These are phyloP conservation scores for Colletotrichum truncatum DNA, from an alignment of 2,329 filamentous ascomycete genomes.

Conservation along the genomic window DNA sequence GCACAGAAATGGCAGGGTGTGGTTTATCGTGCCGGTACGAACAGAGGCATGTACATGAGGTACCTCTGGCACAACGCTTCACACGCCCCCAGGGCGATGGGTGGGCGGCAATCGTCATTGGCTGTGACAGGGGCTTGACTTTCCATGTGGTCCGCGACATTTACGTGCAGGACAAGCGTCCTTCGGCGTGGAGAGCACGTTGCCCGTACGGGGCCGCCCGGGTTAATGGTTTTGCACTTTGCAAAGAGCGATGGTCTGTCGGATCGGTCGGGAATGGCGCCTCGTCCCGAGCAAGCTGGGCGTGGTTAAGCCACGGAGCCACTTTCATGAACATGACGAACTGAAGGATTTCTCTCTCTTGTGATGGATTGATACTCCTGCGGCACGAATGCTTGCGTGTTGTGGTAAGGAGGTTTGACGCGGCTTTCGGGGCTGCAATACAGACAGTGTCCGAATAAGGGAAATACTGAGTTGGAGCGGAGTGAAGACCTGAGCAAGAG, in stretches of 20 bases:
- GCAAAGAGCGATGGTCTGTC: not conserved
- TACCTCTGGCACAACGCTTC: slow-evolving; percentile 9
- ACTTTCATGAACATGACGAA: not conserved
- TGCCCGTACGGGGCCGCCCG: slow-evolving; percentile 13
- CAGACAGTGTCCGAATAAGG: not conserved
- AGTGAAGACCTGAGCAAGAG: not conserved
- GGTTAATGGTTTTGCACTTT: not conserved
- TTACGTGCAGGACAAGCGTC: slow-evolving; percentile 13
- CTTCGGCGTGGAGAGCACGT: slow-evolving; percentile 14
- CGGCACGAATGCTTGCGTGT: not conserved
- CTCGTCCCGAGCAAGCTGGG: not conserved
- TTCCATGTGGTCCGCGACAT: not conserved
- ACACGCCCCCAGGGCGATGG: too few species aligned
- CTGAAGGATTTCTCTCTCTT: not conserved
- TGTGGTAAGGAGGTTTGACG: too few species aligned
- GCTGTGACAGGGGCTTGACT: not conserved
- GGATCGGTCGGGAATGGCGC: slow-evolving; percentile 6
- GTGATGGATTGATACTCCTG: not conserved
- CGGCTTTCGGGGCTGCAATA: not conserved
- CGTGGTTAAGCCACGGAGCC: not conserved
- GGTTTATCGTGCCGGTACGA: not conserved
- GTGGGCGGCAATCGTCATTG: too few species aligned
- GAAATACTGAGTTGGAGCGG: not conserved
- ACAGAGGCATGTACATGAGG: not conserved
- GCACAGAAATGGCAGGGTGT: not conserved